Evolutionary conservation across 2,329 filamentous ascomycete genomes (phyloP).

Genomic region (Emydomyces testavorans): DNA sequence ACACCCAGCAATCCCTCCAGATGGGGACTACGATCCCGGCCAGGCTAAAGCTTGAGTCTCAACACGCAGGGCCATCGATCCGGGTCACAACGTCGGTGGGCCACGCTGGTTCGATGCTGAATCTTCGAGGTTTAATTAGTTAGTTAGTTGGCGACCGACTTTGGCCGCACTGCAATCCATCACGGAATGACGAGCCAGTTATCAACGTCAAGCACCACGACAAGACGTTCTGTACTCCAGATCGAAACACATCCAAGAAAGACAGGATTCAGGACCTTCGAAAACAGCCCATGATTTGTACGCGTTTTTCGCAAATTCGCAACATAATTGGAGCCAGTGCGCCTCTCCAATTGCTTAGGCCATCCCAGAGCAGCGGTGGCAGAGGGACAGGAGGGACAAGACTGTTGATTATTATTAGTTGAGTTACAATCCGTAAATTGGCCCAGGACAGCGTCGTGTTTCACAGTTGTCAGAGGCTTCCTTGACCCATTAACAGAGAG

Average conservation of each 20-base stretch:
- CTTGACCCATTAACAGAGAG: neutral
- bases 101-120: neutral
- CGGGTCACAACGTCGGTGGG: conserved; percentile 2
- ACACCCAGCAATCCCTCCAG: conserved; percentile 1
- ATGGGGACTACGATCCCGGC: neutral
- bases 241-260: no score
- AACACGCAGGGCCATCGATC: neutral
- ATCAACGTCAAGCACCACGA: no score
- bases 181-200: no score
- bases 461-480: conserved; percentile 9
- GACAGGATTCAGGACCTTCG: no score
- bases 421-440: conserved; percentile 8
- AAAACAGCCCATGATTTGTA: no score
- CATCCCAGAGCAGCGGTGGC: conserved; percentile 4
- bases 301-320: no score
- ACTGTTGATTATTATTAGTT: no score
- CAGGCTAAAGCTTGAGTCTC: conserved; percentile 1
- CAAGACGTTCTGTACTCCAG: no score
- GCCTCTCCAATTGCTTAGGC: neutral
- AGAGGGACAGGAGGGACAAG: neutral
- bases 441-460: conserved; percentile 7
- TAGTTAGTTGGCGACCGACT: neutral
- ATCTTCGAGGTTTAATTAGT: conserved; percentile 7
- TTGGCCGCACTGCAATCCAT: no score
- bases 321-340: neutral